These are phyloP conservation scores for Aureobasidium sp. DNA, from an alignment of 2,329 filamentous ascomycete species.

Conservation along the genomic window DNA sequence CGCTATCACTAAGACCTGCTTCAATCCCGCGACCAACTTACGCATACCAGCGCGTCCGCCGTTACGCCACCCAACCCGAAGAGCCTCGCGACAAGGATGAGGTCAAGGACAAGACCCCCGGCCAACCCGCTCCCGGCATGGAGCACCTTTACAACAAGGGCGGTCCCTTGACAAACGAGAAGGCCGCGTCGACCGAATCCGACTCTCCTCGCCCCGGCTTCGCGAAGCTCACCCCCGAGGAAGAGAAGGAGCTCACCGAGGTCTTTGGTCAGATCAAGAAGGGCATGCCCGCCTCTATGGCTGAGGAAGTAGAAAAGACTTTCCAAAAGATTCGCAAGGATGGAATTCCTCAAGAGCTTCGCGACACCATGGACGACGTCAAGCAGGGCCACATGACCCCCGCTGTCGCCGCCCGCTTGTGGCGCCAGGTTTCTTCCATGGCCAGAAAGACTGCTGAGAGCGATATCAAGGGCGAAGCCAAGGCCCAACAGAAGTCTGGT, in stretches of 20 bases:
- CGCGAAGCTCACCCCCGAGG: constrained; percentile 44
- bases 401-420: constrained; percentile 54
- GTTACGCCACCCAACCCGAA: constrained; percentile 36
- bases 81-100: constrained; percentile 36
- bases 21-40: constrained; percentile 35
- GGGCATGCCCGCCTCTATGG: constrained; percentile 54
- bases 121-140: constrained; percentile 32
- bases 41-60: constrained; percentile 33
- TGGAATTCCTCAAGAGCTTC: constrained; percentile 61
- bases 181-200: constrained; percentile 20
- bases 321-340: constrained; percentile 55
- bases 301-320: constrained; percentile 49
- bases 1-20: constrained; percentile 28
- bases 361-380: constrained; percentile 51
- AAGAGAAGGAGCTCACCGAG: constrained; percentile 50
- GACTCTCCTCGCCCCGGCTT: constrained; percentile 19
- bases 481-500: constrained; percentile 34
- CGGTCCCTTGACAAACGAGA: constrained; percentile 31
- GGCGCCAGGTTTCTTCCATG: constrained; percentile 48
- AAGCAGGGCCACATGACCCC: constrained; percentile 45
- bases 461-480: constrained; percentile 24
- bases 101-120: constrained; percentile 26
- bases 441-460: constrained; percentile 42
- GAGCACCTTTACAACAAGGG: constrained; percentile 38
- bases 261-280: constrained; percentile 48